A percentile compares a stretch with the other conserved stretches of the same genome.
These are phyloP conservation scores for Hanseniaspora lindneri DNA, from an alignment of 805 yeast genomes.

Conservation along the genomic window DNA sequence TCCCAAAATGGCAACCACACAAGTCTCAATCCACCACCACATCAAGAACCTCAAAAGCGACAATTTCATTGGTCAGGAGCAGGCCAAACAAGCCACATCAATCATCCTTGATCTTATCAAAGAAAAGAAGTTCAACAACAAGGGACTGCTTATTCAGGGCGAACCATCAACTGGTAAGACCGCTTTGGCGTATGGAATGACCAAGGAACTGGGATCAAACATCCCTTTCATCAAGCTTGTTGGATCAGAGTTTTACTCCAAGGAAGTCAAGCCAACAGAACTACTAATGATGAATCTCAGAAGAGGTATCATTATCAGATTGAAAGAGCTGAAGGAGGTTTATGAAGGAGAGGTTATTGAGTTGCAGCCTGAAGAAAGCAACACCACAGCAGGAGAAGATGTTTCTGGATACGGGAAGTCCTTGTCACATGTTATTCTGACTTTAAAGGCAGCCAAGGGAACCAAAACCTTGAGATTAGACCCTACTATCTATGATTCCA, in stretches of 20 bases:
- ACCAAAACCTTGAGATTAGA: constrained; percentile 80
- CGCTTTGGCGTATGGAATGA: constrained; percentile 88
- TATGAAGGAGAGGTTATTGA: constrained; percentile 98
- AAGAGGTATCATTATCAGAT: constrained; percentile 89
- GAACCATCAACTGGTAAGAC: constrained; percentile 99
- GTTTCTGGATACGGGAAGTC: constrained; percentile 82
- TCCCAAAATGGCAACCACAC: constrained; percentile 14
- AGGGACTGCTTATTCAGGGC: constrained; percentile 91
- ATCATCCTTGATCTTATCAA: constrained; percentile 87
- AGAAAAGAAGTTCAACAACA: constrained; percentile 84
- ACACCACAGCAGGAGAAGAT: constrained; percentile 70
- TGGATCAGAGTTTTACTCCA: constrained; percentile 84
- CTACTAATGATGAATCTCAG: constrained; percentile 93
- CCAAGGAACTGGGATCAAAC: constrained; percentile 91
- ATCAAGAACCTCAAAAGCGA: constrained; percentile 19
- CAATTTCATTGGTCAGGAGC: constrained; percentile 50
- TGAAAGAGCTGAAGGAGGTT: constrained; percentile 93
- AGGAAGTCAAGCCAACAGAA: constrained; percentile 95
- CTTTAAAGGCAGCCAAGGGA: constrained; percentile 84
- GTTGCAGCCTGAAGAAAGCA: constrained; percentile 88
- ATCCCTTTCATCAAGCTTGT: constrained; percentile 97
- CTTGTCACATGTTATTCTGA: constrained; percentile 84
- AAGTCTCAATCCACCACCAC: constrained; percentile 14
- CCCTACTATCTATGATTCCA: constrained; percentile 84
- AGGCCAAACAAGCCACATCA: constrained; percentile 85